Percentiles rank a stretch among this genome's conserved stretches.
Conservation (phyloP, 805 yeast species). For the Lachancea dasiensis region DNA sequence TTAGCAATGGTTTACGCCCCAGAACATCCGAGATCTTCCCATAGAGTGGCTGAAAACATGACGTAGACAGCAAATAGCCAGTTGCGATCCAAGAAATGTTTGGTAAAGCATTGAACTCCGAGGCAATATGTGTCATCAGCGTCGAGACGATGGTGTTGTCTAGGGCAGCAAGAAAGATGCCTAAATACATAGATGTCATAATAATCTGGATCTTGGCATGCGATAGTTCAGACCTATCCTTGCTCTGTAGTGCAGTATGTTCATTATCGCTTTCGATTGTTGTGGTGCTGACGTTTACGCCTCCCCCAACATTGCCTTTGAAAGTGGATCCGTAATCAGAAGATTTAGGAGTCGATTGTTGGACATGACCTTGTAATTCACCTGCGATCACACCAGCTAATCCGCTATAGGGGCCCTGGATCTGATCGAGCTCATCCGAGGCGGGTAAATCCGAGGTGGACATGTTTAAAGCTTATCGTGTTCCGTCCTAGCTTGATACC, state of each 20-base stretch:
- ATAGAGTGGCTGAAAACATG: constrained; percentile 68
- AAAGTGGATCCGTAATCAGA: background rate
- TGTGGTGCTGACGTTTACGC: constrained; percentile 1
- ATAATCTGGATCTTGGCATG: constrained; percentile 27
- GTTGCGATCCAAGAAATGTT: constrained; percentile 71
- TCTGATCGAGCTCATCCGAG: background rate
- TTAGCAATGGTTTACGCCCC: constrained; percentile 51
- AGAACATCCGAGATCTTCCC: constrained; percentile 70
- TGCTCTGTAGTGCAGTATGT: background rate
- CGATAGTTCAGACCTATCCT: constrained; percentile 9
- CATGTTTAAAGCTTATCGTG: no score
- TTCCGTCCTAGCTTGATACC: no score
- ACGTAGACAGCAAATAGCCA: constrained; percentile 58
- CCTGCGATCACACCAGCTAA: constrained; percentile 33
- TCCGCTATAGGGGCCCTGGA: constrained; percentile 30
- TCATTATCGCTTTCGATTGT: background rate
- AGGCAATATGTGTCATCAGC: constrained; percentile 56
- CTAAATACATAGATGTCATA: constrained; percentile 39
- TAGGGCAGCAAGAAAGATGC: constrained; percentile 55
- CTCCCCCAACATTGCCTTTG: background rate
- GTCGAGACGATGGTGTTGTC: constrained; percentile 69
- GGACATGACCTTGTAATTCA: constrained; percentile 31
- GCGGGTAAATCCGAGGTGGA: background rate
- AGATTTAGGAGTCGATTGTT: constrained; percentile 15
- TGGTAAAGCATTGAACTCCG: constrained; percentile 58